phyloP scores from a whole-genome alignment of 2,329 filamentous ascomycete species.

The Phaeophleospora eucalypticola region DNA sequence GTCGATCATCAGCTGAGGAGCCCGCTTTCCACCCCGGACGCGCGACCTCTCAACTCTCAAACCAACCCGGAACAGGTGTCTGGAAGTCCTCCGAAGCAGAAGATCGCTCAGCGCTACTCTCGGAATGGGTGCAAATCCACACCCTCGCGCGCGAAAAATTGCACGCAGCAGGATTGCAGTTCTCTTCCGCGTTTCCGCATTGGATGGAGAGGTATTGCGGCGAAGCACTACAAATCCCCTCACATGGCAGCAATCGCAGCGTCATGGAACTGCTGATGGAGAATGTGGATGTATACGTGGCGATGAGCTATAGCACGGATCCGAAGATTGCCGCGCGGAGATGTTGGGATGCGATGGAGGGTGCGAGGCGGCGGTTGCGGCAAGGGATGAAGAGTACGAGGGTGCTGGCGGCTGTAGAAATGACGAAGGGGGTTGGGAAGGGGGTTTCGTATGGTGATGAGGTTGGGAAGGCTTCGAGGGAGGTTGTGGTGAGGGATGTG shows the following conservation, averaged over 20 bases:
- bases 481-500: background rate
- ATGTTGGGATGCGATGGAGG: background rate
- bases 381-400: background rate
- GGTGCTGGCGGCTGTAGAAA: conserved; percentile 1
- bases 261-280: conserved; percentile 1
- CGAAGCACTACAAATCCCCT: background rate
- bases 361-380: background rate
- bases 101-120: background rate
- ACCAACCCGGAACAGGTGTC: background rate
- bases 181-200: background rate
- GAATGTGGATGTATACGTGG: background rate
- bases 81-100: background rate
- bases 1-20: too few species aligned
- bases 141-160: background rate
- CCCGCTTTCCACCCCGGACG: background rate
- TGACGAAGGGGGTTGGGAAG: background rate
- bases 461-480: background rate
- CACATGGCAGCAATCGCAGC: background rate
- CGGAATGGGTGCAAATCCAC: background rate
- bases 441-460: background rate
- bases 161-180: background rate
- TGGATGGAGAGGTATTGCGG: background rate
- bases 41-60: background rate
- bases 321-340: background rate
- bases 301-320: background rate